Evolutionary conservation across 2,329 filamentous ascomycete genomes (phyloP).

Genomic region (Madurella mycetomatis): DNA sequence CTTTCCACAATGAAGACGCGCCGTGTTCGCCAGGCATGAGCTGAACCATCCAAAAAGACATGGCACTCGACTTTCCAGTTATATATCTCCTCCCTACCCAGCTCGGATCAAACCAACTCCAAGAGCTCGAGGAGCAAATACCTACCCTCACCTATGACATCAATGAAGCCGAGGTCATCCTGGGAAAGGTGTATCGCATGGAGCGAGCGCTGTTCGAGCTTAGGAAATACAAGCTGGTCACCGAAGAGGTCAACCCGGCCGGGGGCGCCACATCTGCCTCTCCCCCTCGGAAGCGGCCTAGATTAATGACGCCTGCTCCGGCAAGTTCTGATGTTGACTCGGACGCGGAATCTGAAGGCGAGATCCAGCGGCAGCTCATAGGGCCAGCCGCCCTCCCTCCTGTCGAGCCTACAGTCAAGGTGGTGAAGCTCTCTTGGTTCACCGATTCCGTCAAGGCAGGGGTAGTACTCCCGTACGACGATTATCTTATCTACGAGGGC

Average conservation of each 20-base stretch:
- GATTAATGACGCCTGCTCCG: constrained; percentile 7
- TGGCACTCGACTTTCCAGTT: constrained; percentile 47
- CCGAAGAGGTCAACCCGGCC: constrained; percentile 41
- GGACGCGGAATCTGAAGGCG: constrained; percentile 27
- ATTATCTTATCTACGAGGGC: constrained; percentile 54
- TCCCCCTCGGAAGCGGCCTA: constrained; percentile 32
- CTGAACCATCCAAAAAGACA: constrained; percentile 10
- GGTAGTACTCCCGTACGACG: constrained; percentile 42
- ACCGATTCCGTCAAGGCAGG: constrained; percentile 46
- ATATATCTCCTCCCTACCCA: constrained; percentile 73
- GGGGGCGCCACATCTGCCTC: constrained; percentile 11
- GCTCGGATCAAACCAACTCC: constrained; percentile 58
- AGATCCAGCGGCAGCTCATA: constrained; percentile 14
- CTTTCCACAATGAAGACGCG: not conserved
- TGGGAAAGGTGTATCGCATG: constrained; percentile 68
- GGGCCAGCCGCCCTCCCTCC: constrained; percentile 4
- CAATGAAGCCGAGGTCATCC: constrained; percentile 65
- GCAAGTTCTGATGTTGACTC: constrained; percentile 24
- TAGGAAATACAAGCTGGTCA: constrained; percentile 58
- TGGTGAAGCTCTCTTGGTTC: constrained; percentile 58
- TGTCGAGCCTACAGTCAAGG: constrained; percentile 33
- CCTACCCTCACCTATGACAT: constrained; percentile 65
- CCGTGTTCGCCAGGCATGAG: not conserved
- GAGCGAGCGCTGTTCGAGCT: constrained; percentile 75
- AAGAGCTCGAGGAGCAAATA: constrained; percentile 61